Evolutionary conservation across 1,284 basidiomycete genomes (phyloP), one percentile per base, ranked within the genome.

Genomic region (Trichosporon coremiiforme): DNA sequence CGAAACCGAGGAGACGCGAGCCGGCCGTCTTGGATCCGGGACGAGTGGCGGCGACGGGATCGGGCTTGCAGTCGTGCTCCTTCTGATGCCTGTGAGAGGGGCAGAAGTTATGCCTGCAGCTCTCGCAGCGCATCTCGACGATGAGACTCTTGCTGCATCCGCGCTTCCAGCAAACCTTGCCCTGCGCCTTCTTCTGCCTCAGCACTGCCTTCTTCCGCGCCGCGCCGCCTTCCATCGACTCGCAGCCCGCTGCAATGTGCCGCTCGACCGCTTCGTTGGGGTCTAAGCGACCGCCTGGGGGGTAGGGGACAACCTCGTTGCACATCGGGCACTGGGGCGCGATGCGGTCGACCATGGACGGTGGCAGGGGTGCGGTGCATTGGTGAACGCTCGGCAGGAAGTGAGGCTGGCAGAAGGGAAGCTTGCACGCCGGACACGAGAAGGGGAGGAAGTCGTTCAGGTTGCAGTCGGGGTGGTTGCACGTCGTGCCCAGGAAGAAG

Each of bases 391-490:
- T 77, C 17, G 82, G 80, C 2, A 81, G 77, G 70, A 83, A 83
- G 71, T 84, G 83, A 5, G 79, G 76, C 69, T 82, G 81, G 71
- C 83, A 84, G 74, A 77, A 84, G 25, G 82, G 75, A 29, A 72
- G 71, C 31, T 79, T 74, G 72, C 83, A 84, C 76, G 81, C 82
- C 69, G 82, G 82, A 66, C 83, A 84, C 79, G 81, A 71, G 74
- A 84, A 82, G 2, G 83, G 83, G 2, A 84, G 75, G 65, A 84
- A 84, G 71, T 84, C 83, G 69, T 83, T 73, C 29, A 84, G 74
- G 67, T 83, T 78, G 72, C 83, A 84, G 45, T 77, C 76, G 17
- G 75, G 70, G 68, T 84, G 83, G 65, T 79, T 71, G 68, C 83
- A 84, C 64, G 78, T 77, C 66, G 76, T 76, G 25, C 83, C 83